Evolutionary conservation across 225 moss, liverwort and hornwort genomes (phyloP), one percentile per base, ranked within the genome.

Genomic region (Sphagnum tenellum): DNA sequence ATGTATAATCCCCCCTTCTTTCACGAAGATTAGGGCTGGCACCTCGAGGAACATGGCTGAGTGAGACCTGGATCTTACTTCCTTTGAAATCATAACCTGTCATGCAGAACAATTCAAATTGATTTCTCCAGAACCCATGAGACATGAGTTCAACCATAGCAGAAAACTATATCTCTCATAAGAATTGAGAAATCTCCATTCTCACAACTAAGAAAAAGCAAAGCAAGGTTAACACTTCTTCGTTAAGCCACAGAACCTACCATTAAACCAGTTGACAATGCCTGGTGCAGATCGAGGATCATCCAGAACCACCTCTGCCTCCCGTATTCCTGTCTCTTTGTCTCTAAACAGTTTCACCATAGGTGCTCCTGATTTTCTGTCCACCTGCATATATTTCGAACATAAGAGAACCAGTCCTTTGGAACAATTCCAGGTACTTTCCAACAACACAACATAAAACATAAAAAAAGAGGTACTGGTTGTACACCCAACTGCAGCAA

Each of bases 31-130:
- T 84, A 14, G 85, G 78, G 73, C 82, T 88, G 48, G 89, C 77
- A 52, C 77, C 76, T 60, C 79, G 74, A 45, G 83, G 77, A 14
- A 77, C 79, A 66, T 90, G 88, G n/a, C 83, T 83, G 47, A 93
- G 90, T 4, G 96, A 92, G 67, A 98, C 96, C 65, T 90, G 93
- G 44, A 98, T 98, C 72, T 98, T 98, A 68, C 96, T 98, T 50
- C 96, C 96, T 74, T 98, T 93, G 62, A 93, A 98, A 49, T 98
- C 96, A 61, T 98, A 98, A 48, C 90, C 96, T 98, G 84, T 11
- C 59, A 73, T 9, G 9, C 52, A 52, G 29, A 29, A 29, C 0
- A 29, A 29, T 29, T 29, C 29, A 29, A 29, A 29, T 29, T 29
- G 29, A 29, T 29, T 29, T 29, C 29, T 29, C 29, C 29, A 29